A percentile compares a stretch with the other conserved stretches of the same genome.
phyloP scores from a whole-genome alignment of 306 rosid species.

The Vicia villosa region DNA sequence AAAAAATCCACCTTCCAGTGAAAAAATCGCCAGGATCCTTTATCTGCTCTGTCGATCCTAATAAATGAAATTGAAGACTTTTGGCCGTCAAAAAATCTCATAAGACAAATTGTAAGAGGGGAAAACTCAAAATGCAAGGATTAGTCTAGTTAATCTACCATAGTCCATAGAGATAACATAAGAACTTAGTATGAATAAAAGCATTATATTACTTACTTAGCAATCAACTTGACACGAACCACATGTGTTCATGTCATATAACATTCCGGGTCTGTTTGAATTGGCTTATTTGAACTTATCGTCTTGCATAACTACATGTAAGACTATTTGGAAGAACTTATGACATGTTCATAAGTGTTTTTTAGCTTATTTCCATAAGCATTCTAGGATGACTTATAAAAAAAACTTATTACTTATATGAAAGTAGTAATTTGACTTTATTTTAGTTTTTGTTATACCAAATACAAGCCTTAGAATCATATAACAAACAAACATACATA shows the following conservation, averaged over 20 bases:
- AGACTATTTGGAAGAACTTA: background rate
- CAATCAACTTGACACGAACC: background rate
- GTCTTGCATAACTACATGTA: background rate
- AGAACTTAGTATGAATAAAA: slow-evolving; percentile 3
- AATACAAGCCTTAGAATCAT: background rate
- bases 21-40: slow-evolving; percentile 60
- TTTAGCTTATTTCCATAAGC: background rate
- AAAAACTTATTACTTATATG: too few relatives aligned
- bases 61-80: slow-evolving; percentile 33
- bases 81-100: background rate
- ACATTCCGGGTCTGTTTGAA: background rate
- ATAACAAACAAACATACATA: too few relatives aligned
- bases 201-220: slow-evolving; percentile 5
- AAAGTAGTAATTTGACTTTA: too few relatives aligned
- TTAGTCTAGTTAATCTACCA: background rate
- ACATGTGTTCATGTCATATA: background rate
- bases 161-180: background rate
- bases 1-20: slow-evolving; percentile 71
- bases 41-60: slow-evolving; percentile 75
- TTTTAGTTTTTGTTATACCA: background rate
- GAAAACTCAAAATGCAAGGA: background rate
- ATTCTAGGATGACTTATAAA: background rate
- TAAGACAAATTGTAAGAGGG: slow-evolving; percentile 2
- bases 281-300: background rate
- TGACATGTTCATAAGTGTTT: background rate